These are phyloP conservation scores for Circinella umbellata DNA, from an alignment of 371 early-diverging fungal genomes.

Conservation along the genomic window DNA sequence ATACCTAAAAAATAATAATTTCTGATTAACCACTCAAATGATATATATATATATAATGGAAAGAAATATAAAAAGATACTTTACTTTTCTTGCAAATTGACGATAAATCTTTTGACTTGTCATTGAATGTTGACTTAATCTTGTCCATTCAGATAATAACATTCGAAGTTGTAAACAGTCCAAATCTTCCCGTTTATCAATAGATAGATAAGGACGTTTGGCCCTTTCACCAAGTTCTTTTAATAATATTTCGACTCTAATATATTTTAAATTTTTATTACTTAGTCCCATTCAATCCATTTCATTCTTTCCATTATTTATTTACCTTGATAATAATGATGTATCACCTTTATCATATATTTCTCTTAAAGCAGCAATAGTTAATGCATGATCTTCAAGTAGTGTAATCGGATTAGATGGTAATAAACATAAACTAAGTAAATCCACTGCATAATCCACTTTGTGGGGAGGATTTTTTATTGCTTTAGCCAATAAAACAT, in stretches of 20 bases:
- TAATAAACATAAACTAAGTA: constrained; percentile 73
- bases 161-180: constrained; percentile 33
- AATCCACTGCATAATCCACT: constrained; percentile 73
- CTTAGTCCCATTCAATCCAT: not conserved
- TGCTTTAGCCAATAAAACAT: constrained; percentile 83
- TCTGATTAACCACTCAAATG: too few species aligned
- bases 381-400: constrained; percentile 76
- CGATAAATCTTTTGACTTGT: constrained; percentile 71
- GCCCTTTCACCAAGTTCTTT: constrained; percentile 31
- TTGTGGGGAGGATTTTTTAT: constrained; percentile 65
- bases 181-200: constrained; percentile 15
- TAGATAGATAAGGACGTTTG: constrained; percentile 16
- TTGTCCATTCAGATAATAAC: constrained; percentile 86
- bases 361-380: constrained; percentile 66
- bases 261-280: not conserved
- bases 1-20: constrained; percentile 15
- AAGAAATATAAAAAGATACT: too few species aligned
- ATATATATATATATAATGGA: too few species aligned
- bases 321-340: constrained; percentile 41
- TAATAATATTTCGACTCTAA: constrained; percentile 33
- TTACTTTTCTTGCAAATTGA: constrained; percentile 65
- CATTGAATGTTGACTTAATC: constrained; percentile 78
- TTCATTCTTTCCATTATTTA: too few species aligned
- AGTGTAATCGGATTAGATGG: constrained; percentile 62
- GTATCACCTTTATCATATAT: constrained; percentile 47